Conservation (phyloP, 441 rosid species). For the Erodium moschatum region DNA sequence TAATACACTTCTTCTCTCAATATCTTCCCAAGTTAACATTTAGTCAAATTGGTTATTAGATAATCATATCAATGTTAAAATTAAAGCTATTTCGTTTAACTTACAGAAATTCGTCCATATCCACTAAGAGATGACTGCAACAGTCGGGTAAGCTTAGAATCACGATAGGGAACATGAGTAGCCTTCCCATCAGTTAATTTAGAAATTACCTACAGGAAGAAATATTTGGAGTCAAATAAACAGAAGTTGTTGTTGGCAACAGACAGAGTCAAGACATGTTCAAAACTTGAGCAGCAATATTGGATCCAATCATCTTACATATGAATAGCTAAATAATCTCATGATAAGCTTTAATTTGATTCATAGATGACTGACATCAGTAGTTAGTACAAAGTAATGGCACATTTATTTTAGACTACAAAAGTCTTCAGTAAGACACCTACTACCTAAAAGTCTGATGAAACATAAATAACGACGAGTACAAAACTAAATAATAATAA, state of each 20-base stretch:
- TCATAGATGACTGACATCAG: background rate
- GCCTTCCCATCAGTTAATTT: constrained; percentile 97
- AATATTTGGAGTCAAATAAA: constrained; percentile 12
- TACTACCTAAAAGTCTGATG: background rate
- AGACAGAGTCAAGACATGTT: constrained; percentile 3
- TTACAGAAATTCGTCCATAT: constrained; percentile 96
- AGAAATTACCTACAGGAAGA: constrained; percentile 70
- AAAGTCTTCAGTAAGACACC: background rate
- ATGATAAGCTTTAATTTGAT: background rate
- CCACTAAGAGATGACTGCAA: constrained; percentile 95
- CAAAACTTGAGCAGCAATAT: background rate
- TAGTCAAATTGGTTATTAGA: constrained; percentile 7
- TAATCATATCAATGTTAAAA: background rate
- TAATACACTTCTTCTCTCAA: background rate
- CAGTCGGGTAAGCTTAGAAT: constrained; percentile 97
- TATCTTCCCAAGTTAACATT: background rate
- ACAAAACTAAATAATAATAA: background rate
- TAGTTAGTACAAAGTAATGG: background rate
- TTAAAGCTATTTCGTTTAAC: constrained; percentile 24
- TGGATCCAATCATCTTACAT: constrained; percentile 7
- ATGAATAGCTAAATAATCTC: background rate
- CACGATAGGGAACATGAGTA: constrained; percentile 95
- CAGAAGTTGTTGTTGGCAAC: constrained; percentile 13
- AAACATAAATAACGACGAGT: background rate
- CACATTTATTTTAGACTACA: background rate